phyloP scores from a whole-genome alignment of 495 filamentous ascomycete genomes.

The Talaromyces trachyspermus region DNA sequence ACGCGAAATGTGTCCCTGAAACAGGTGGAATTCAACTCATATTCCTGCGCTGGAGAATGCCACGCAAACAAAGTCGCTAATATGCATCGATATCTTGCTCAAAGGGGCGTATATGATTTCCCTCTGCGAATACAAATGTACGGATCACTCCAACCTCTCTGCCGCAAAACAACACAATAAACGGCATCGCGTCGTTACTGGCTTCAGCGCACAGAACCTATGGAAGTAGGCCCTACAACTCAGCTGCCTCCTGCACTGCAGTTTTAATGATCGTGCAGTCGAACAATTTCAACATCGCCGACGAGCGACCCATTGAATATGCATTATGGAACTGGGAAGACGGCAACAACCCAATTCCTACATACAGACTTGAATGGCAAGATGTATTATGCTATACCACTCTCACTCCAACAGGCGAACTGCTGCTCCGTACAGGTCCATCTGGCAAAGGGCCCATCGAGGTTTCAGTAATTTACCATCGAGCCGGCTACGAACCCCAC shows the following conservation, averaged over 20 bases:
- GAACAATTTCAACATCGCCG: constrained; percentile 76
- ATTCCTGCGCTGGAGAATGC: constrained; percentile 69
- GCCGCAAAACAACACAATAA: constrained; percentile 53
- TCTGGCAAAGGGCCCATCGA: constrained; percentile 41
- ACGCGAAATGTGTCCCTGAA: constrained; percentile 47
- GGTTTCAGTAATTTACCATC: constrained; percentile 73
- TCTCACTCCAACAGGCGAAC: constrained; percentile 49
- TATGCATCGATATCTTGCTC: constrained; percentile 48
- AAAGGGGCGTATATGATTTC: constrained; percentile 16
- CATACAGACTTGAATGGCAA: constrained; percentile 8
- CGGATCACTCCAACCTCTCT: constrained; percentile 39
- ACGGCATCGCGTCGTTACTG: constrained; percentile 56
- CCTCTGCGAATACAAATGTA: neutral
- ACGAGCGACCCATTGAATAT: constrained; percentile 53
- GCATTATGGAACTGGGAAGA: constrained; percentile 40
- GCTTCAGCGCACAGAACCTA: constrained; percentile 61
- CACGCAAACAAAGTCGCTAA: constrained; percentile 54
- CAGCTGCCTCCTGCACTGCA: constrained; percentile 17
- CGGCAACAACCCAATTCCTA: neutral
- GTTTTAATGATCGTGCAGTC: constrained; percentile 78
- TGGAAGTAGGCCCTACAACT: constrained; percentile 27
- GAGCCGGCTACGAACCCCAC: constrained; percentile 68
- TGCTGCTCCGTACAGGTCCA: constrained; percentile 59
- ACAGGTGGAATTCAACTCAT: constrained; percentile 90
- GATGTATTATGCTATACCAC: constrained; percentile 54